These are phyloP conservation scores for Thalassiosira allenii DNA, from an alignment of 352 stramenopile genomes.

Conservation along the genomic window DNA sequence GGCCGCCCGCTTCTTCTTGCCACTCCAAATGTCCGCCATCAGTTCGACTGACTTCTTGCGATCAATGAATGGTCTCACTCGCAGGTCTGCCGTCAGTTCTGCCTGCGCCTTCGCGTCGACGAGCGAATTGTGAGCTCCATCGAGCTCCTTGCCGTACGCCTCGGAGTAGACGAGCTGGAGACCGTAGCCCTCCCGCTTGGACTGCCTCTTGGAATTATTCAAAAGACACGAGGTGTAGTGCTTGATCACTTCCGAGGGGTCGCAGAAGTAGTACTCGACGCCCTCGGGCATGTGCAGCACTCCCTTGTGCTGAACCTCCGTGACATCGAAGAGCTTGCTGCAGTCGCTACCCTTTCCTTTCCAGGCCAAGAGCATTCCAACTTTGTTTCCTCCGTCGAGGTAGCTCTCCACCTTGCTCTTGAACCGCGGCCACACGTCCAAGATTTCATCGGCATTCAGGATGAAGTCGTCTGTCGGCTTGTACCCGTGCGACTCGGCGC, in stretches of 20 bases:
- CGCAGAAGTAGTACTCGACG: slow-evolving; percentile 15
- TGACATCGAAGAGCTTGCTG: slow-evolving; percentile 13
- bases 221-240: slow-evolving; percentile 15
- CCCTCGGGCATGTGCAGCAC: slow-evolving; percentile 5
- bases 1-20: background rate
- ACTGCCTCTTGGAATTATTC: slow-evolving; percentile 5
- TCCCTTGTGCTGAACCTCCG: background rate
- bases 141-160: slow-evolving; percentile 3
- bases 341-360: slow-evolving; percentile 14
- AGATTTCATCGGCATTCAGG: background rate
- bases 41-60: background rate
- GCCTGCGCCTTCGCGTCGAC: slow-evolving; percentile 11
- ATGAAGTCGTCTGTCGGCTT: background rate
- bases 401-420: background rate
- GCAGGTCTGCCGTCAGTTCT: background rate
- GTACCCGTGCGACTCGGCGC: background rate
- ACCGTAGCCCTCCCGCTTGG: background rate
- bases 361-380: slow-evolving; percentile 11
- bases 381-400: background rate
- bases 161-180: slow-evolving; percentile 1
- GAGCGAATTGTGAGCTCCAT: slow-evolving; percentile 20
- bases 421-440: background rate
- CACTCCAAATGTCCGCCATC: slow-evolving; percentile 4
- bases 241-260: slow-evolving; percentile 13
- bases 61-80: slow-evolving; percentile 4